Conservation (phyloP, 768 basidiomycete genomes). For the Dacryopinax primogenitus region DNA sequence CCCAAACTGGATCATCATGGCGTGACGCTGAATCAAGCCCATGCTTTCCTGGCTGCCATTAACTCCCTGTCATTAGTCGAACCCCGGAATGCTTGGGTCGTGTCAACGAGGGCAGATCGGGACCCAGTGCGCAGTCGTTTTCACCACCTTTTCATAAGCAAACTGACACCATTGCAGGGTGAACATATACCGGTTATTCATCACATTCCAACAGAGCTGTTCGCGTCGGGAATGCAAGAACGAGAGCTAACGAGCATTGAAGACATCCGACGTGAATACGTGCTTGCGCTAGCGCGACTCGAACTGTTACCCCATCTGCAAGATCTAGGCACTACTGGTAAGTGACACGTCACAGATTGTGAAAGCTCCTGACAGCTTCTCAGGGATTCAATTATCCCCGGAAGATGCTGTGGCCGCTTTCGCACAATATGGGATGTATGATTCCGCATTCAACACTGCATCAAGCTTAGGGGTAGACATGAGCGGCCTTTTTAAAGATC, state of each 20-base stretch:
- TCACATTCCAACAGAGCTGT: conserved; percentile 28
- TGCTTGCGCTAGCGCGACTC: conserved; percentile 62
- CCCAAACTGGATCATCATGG: conserved; percentile 32
- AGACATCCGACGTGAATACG: conserved; percentile 32
- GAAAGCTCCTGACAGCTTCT: background rate
- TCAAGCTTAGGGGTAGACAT: conserved; percentile 69
- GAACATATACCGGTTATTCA: conserved; percentile 10
- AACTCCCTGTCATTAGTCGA: conserved; percentile 79
- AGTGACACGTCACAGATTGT: conserved; percentile 19
- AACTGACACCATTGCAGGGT: background rate
- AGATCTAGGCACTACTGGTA: conserved; percentile 44
- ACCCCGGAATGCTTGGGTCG: conserved; percentile 67
- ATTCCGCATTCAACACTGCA: conserved; percentile 64
- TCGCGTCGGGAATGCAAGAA: conserved; percentile 20
- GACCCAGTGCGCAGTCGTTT: conserved; percentile 59
- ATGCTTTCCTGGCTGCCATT: conserved; percentile 75
- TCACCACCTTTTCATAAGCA: background rate
- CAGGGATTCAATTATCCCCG: conserved; percentile 21
- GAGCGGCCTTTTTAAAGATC: conserved; percentile 65
- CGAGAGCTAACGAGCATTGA: conserved; percentile 29
- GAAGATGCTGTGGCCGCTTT: conserved; percentile 60
- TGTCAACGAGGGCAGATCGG: conserved; percentile 41
- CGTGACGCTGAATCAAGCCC: conserved; percentile 54
- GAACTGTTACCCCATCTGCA: conserved; percentile 61
- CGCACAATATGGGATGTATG: conserved; percentile 66